These are phyloP conservation scores for Pseudognaphalium luteoalbum DNA, from an alignment of 129 eudicot species.

Conservation along the genomic window DNA sequence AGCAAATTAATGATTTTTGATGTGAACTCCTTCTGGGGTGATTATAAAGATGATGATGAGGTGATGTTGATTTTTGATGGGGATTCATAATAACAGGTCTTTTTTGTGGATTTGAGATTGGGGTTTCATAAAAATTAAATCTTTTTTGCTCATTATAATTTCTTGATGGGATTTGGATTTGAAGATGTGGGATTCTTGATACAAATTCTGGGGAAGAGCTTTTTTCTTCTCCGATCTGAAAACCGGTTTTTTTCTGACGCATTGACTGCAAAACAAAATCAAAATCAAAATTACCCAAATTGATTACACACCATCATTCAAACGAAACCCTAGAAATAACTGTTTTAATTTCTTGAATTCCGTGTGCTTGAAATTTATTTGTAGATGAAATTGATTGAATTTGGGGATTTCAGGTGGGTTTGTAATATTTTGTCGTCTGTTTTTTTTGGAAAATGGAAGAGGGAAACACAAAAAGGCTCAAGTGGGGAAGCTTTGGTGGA, in stretches of 20 bases:
- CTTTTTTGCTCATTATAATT: conserved; percentile 26
- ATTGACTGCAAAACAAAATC: conserved; percentile 38
- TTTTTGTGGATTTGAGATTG: conserved; percentile 30
- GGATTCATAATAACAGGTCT: conserved; percentile 37
- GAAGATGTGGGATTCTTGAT: conserved; percentile 30
- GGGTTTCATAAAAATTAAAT: conserved; percentile 27
- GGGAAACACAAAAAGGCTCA: conserved; percentile 35
- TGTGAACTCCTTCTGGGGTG: conserved; percentile 24
- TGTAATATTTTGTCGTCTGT: conserved; percentile 35
- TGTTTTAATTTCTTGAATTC: neutral
- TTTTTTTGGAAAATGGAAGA: conserved; percentile 41
- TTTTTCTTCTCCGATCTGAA: conserved; percentile 53
- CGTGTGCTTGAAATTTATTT: neutral
- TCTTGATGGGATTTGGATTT: conserved; percentile 31
- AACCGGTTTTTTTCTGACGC: conserved; percentile 64
- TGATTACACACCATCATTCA: neutral
- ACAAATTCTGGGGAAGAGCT: conserved; percentile 32
- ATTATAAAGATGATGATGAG: conserved; percentile 17
- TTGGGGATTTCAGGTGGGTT: conserved; percentile 33
- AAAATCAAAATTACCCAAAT: neutral
- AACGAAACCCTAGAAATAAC: neutral
- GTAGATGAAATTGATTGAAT: conserved; percentile 16
- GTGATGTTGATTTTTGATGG: conserved; percentile 15
- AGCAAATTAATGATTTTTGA: conserved; percentile 36
- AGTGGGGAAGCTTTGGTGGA: conserved; percentile 27